These are phyloP conservation scores for Suhomyces bribrorum DNA, from an alignment of 1,139 yeast species.

Conservation along the genomic window DNA sequence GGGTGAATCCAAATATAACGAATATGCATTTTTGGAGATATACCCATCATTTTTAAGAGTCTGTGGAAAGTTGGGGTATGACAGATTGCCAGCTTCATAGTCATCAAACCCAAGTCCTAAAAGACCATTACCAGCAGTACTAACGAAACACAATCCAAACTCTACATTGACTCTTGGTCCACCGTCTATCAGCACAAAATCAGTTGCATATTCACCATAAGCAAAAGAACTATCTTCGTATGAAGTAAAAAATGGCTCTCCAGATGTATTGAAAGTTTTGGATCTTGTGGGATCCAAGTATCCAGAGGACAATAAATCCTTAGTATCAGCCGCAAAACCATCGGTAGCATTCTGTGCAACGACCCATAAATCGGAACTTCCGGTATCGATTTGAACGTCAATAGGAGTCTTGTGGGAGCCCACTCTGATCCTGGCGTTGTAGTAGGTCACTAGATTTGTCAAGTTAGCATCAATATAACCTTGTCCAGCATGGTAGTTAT, in stretches of 20 bases:
- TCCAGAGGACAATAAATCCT: conserved; percentile 11
- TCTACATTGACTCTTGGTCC: conserved; percentile 12
- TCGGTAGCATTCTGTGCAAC: conserved; percentile 10
- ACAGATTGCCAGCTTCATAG: conserved; percentile 11
- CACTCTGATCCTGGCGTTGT: conserved; percentile 14
- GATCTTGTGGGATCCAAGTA: conserved; percentile 17
- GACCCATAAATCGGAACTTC: conserved; percentile 26
- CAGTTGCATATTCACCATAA: conserved; percentile 11
- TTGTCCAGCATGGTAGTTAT: no score
- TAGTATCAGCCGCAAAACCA: conserved; percentile 13
- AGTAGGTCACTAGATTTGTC: conserved; percentile 16
- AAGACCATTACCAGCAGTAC: conserved; percentile 16
- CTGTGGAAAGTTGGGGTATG: conserved; percentile 23
- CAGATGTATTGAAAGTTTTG: conserved; percentile 6
- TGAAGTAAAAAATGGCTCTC: conserved; percentile 4
- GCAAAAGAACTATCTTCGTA: conserved; percentile 16
- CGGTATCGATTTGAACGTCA: conserved; percentile 22
- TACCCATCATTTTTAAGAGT: conserved; percentile 21
- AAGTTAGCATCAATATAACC: no score
- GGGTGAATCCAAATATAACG: conserved; percentile 22
- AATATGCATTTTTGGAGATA: conserved; percentile 22
- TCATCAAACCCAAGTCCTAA: conserved; percentile 21
- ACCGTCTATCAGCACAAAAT: conserved; percentile 9
- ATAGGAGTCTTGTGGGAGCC: conserved; percentile 17
- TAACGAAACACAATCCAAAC: conserved; percentile 19